Base-by-base conservation (phyloP, 352 stramenopile genomes). In the Globisporangium mamillatum region DNA sequence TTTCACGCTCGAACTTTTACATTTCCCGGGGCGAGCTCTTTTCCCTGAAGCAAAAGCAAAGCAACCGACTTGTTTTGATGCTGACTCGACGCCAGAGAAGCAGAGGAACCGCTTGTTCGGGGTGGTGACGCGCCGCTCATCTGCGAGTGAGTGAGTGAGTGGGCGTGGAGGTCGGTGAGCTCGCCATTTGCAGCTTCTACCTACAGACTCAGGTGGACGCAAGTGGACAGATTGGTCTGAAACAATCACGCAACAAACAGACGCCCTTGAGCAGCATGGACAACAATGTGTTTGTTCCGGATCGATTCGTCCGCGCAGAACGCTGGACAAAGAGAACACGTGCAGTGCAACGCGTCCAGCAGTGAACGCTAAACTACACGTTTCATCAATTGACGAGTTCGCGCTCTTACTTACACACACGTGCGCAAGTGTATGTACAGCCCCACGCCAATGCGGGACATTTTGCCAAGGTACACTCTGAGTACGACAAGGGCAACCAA, bases 51-150 rank as follows among this genome's bases (percentile, higher is more conserved):
- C 27, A 32, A 32, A 32, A 60, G 55, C 55, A 61, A 61, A 48
- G 4, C 55, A 61, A 61, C 55, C 55, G 55, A 61, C 55, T 61
- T 61, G 55, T n/a, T 48, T 14, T 48, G 18, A 20, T 48, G 56
- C 32, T 61, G 56, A 61, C 56, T 61, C 56, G 56, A 61, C 56
- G 55, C 24, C 29, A 24, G 25, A 60, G 29, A 34, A 46, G 7
- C 27, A 25, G 29, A 60, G 20, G 25, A 44, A 10, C 54, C 53
- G 16, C 16, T 8, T 38, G 16, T 16, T 18, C 7, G 20, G 18
- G 9, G n/a, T 7, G 16, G 56, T 61, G 32, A 61, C 56, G 32
- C 32, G 32, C 56, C 29, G 29, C 32, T 60, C 44, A 52, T 22
- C 44, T 25, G 4, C 9, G 44, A 44, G 18, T 20, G 41, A n/a